Base-by-base conservation (phyloP, 345 rosid genomes). In the Heritiera littoralis region DNA sequence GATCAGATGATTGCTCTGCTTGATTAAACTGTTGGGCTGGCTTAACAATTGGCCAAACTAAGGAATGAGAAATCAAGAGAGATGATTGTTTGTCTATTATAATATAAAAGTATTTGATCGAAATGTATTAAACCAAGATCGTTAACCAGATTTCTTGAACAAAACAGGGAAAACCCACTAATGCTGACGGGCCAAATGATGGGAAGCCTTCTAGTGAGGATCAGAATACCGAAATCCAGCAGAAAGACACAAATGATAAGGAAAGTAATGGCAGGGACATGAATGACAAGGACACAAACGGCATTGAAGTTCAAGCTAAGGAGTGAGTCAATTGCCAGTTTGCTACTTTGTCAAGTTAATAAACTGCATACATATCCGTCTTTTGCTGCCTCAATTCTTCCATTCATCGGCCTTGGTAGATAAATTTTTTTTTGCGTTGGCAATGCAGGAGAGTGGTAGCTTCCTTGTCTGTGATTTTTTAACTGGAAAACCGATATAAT, bases 131-230 rank as follows among this genome's bases (percentile, higher is more conserved):
- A 52, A 52, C 69, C 14, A 35, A 40, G 51, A 11, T 41, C 49
- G 52, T 46, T 54, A 32, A 76, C 55, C 2, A 40, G 64, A 55
- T 79, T 81, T 78, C 11, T 78, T 41, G 35, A 76, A 72, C 64
- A 65, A 81, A 66, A 67, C 86, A 86, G 92, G 97, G 87, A 9
- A 92, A 89, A 54, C 67, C 90, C n/a, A 15, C 78, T 48, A 74
- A 66, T 67, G 76, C 15, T 17, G 91, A 88, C 5, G 86, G 70
- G 73, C 78, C 82, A 11, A 78, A 45, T 40, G 88, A 89, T 35
- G 92, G 63, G 81, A 95, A 92, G 84, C 72, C 91, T 43, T 72
- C 89, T 9, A 54, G 75, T 1, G 91, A 86, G 80, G 86, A 41
- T 49, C 86, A 81, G 75, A 85, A 63, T 74, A 83, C 85, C 2